These are phyloP conservation scores for Eucalyptus curtisii DNA, from an alignment of 345 rosid genomes.

Conservation along the genomic window DNA sequence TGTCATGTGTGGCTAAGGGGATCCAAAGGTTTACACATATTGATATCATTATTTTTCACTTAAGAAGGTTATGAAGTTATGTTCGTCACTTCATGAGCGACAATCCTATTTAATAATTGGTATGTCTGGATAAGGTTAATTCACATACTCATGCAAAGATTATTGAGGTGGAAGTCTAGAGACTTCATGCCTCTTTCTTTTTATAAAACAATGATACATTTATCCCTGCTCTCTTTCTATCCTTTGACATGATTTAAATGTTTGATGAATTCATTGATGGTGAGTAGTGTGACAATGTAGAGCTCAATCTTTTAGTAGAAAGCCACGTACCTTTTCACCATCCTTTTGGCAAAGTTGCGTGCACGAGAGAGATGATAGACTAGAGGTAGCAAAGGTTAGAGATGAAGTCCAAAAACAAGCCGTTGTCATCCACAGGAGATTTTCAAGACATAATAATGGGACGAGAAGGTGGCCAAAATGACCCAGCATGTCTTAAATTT, in stretches of 20 bases:
- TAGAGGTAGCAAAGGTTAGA: neutral
- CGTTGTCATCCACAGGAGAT: fast-evolving
- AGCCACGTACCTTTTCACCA: neutral
- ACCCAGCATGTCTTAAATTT: neutral
- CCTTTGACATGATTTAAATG: fast-evolving
- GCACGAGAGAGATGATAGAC: neutral
- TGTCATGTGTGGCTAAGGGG: neutral
- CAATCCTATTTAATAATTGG: neutral
- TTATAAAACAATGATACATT: neutral
- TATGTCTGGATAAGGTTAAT: fast-evolving
- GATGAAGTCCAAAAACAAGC: neutral
- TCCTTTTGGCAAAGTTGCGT: neutral
- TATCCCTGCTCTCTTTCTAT: neutral
- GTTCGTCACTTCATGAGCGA: fast-evolving
- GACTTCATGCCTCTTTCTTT: neutral
- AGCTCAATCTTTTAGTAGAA: neutral
- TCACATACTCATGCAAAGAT: fast-evolving
- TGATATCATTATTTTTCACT: neutral
- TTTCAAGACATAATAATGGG: neutral
- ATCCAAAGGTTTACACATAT: fast-evolving
- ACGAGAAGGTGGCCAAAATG: neutral
- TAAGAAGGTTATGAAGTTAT: neutral
- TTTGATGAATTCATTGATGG: fast-evolving
- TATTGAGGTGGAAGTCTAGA: too few relatives aligned
- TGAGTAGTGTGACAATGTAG: neutral